phyloP scores from a whole-genome alignment of 202 grass and related monocot genomes.

The Panicum hallii region DNA sequence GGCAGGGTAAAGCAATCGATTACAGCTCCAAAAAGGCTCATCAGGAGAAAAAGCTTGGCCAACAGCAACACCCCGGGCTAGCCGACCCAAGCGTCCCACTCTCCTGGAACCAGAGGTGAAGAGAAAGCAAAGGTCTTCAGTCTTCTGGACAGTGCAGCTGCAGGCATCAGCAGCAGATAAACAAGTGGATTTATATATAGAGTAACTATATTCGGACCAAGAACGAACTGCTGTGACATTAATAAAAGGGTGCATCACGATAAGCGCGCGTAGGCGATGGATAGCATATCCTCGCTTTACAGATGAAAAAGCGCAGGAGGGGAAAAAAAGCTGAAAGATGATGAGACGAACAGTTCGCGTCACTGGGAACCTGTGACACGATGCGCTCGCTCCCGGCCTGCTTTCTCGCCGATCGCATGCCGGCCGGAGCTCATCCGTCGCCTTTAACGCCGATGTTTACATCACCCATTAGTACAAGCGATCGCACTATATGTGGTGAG shows the following conservation, averaged over 20 bases:
- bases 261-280: constrained; percentile 44
- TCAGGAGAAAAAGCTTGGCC: neutral
- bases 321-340: constrained; percentile 32
- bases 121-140: neutral
- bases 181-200: neutral
- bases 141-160: neutral
- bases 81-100: constrained; percentile 43
- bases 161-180: neutral
- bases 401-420: constrained; percentile 11
- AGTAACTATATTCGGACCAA: neutral
- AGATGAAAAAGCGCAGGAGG: constrained; percentile 40
- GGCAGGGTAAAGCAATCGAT: constrained; percentile 36
- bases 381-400: neutral
- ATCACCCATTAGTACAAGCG: neutral
- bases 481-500: neutral
- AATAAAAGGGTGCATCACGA: constrained; percentile 2
- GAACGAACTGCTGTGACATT: neutral
- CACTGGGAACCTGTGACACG: constrained; percentile 61
- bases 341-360: constrained; percentile 40
- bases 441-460: neutral
- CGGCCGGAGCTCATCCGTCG: constrained; percentile 4
- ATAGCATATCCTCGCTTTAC: constrained; percentile 40
- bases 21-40: constrained; percentile 4
- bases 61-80: constrained; percentile 43
- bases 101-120: neutral